phyloP scores from a whole-genome alignment of 352 stramenopile genomes.

The Globisporangium cylindrosporum region DNA sequence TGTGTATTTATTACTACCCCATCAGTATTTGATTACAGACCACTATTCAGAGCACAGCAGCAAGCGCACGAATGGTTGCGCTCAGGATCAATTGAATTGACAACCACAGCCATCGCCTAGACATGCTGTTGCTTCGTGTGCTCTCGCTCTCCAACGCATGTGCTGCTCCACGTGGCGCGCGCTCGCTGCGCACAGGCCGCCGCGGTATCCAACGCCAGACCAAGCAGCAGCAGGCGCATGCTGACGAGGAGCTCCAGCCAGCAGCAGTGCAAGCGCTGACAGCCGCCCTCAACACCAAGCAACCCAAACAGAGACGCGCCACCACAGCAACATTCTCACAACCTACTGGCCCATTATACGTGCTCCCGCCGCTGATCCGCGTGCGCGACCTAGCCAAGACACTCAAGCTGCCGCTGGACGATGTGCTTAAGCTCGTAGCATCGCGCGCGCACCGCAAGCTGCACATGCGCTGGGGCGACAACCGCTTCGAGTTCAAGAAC shows the following conservation, averaged over 20 bases:
- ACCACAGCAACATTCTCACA: background rate
- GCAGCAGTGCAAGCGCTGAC: background rate
- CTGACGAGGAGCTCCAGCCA: background rate
- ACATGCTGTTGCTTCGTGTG: slow-evolving; percentile 12
- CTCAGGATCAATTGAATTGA: background rate
- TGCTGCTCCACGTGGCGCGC: background rate
- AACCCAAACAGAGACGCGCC: background rate
- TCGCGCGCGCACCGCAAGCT: slow-evolving; percentile 57
- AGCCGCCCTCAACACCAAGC: background rate
- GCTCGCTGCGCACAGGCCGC: slow-evolving; percentile 11
- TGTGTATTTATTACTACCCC: too few relatives aligned
- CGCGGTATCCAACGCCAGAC: slow-evolving; percentile 18
- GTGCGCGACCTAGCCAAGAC: slow-evolving; percentile 75
- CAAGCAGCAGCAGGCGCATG: background rate
- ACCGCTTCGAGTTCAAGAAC: slow-evolving; percentile 65
- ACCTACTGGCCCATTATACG: slow-evolving; percentile 13
- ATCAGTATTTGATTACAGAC: background rate
- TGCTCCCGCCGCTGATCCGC: slow-evolving; percentile 52
- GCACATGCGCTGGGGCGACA: slow-evolving; percentile 43
- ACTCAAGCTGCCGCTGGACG: slow-evolving; percentile 59
- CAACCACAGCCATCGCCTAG: background rate
- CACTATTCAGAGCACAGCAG: background rate
- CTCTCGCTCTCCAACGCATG: background rate
- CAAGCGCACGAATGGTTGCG: background rate
- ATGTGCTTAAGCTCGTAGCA: slow-evolving; percentile 63